Percentiles rank a stretch among this genome's conserved stretches.
phyloP scores from a whole-genome alignment of 1,284 basidiomycete genomes.

The Naganishia sp. region DNA sequence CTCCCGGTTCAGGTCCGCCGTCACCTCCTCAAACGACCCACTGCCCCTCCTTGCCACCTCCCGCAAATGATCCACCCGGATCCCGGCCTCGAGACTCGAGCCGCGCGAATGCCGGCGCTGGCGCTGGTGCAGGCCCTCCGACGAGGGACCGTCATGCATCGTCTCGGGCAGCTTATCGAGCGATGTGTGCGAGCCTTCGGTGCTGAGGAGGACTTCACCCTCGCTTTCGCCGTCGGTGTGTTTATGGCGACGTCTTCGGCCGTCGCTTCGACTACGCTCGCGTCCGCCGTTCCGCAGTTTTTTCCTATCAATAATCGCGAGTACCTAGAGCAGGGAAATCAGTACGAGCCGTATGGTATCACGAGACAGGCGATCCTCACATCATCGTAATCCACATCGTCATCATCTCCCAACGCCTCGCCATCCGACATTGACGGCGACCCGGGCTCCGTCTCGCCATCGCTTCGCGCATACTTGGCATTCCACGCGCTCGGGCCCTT shows the following conservation, averaged over 20 bases:
- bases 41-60: constrained; percentile 9
- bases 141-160: not conserved
- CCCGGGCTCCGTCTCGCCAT: constrained; percentile 43
- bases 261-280: constrained; percentile 16
- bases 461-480: constrained; percentile 41
- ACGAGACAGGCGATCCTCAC: constrained; percentile 37
- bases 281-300: constrained; percentile 30
- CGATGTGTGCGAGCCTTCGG: constrained; percentile 20
- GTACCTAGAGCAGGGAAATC: constrained; percentile 36
- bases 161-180: constrained; percentile 15
- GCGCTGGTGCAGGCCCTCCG: constrained; percentile 14
- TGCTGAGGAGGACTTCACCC: constrained; percentile 44
- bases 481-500: constrained; percentile 48
- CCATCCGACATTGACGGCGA: constrained; percentile 52
- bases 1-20: constrained; percentile 36
- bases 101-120: constrained; percentile 21
- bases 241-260: constrained; percentile 35
- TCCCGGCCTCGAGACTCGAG: constrained; percentile 10
- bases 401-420: constrained; percentile 51
- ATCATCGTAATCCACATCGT: constrained; percentile 58
- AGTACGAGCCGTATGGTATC: not conserved
- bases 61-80: constrained; percentile 10
- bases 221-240: constrained; percentile 32
- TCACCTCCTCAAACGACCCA: constrained; percentile 38
- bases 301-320: constrained; percentile 50